Percentiles rank a stretch among this genome's conserved stretches.
Evolutionary conservation across 345 rosid genomes (phyloP).

Genomic region (Raphanus sativus): DNA sequence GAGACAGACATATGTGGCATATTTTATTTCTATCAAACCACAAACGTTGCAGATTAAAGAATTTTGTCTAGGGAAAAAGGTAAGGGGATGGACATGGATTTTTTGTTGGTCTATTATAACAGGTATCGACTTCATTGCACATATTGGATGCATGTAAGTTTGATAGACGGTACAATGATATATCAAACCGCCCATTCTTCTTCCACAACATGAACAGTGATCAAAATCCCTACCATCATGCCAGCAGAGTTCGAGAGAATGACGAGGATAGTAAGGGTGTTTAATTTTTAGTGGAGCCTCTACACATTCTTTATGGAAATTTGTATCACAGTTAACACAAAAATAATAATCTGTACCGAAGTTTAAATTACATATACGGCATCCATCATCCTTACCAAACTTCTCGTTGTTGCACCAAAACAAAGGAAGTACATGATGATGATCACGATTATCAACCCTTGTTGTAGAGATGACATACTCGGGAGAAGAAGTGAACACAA

Average conservation of each 20-base stretch:
- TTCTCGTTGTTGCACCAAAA: slow-evolving; percentile 10
- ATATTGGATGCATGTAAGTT: background rate
- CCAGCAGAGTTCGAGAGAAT: background rate
- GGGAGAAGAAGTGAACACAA: background rate
- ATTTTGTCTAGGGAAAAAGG: background rate
- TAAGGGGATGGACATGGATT: slow-evolving; percentile 1
- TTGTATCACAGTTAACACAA: background rate
- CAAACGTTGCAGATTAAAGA: slow-evolving; percentile 14
- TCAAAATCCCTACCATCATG: too few species aligned
- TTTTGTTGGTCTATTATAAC: background rate
- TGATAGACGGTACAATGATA: background rate
- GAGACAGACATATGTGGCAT: background rate
- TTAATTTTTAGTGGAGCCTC: slow-evolving; percentile 3
- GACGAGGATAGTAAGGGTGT: slow-evolving; percentile 4
- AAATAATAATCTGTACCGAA: background rate
- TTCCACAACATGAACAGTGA: background rate
- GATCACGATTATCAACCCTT: background rate
- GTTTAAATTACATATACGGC: background rate
- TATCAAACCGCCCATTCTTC: background rate
- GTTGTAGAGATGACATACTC: background rate
- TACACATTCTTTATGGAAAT: background rate
- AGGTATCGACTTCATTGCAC: background rate
- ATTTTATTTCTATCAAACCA: background rate
- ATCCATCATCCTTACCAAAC: background rate
- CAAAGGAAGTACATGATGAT: background rate